phyloP scores from a whole-genome alignment of 2,329 filamentous ascomycete genomes.

The Calonectria leucothoes region DNA sequence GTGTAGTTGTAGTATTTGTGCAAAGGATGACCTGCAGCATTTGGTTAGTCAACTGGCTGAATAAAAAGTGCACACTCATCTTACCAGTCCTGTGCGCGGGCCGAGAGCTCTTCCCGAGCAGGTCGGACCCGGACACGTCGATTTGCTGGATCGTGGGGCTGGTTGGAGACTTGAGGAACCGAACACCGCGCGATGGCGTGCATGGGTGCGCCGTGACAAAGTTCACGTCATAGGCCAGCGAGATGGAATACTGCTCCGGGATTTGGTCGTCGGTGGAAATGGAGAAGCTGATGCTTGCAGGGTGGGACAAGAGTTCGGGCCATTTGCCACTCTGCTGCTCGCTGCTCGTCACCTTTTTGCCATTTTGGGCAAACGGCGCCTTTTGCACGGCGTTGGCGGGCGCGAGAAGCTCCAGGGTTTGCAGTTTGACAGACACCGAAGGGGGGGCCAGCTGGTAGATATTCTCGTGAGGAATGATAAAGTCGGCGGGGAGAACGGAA shows the following conservation, averaged over 20 bases:
- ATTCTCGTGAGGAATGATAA: conserved; percentile 70
- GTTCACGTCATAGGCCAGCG: conserved; percentile 68
- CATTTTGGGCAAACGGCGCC: conserved; percentile 51
- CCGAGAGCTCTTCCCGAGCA: conserved; percentile 57
- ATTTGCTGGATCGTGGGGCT: conserved; percentile 70
- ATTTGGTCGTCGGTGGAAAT: conserved; percentile 53
- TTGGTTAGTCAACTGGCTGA: conserved; percentile 25
- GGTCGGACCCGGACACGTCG: conserved; percentile 60
- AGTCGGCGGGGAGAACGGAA: conserved; percentile 69
- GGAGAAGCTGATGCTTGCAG: conserved; percentile 49
- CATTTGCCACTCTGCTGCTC: conserved; percentile 41
- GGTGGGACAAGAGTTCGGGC: conserved; percentile 49
- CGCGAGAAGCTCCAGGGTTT: conserved; percentile 61
- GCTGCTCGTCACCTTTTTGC: conserved; percentile 18
- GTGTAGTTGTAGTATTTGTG: conserved; percentile 73
- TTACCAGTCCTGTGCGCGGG: conserved; percentile 61
- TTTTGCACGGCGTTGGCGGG: conserved; percentile 57
- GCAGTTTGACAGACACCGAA: conserved; percentile 60
- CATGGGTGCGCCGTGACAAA: conserved; percentile 77
- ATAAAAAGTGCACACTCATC: conserved; percentile 13
- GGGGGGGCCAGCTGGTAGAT: conserved; percentile 61
- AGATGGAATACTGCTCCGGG: conserved; percentile 55
- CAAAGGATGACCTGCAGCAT: conserved; percentile 65
- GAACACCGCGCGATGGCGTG: conserved; percentile 66
- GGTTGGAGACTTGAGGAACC: conserved; percentile 68